Evolutionary conservation across 306 rosid genomes (phyloP), one percentile per base, ranked within the genome.

Genomic region (Quercus berberidifolia): DNA sequence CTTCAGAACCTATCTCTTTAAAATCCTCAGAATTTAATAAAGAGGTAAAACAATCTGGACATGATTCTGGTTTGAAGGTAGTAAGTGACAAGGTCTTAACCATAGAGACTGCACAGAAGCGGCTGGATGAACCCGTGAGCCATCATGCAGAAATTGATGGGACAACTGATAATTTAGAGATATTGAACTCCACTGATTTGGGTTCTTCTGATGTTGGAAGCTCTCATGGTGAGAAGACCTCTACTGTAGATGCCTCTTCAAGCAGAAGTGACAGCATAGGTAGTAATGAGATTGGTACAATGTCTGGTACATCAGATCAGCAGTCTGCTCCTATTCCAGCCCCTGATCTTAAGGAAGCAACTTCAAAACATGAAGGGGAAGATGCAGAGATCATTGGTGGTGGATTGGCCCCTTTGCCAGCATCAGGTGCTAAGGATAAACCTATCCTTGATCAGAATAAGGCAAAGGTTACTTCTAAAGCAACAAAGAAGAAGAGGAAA

Each of bases 401-500:
- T 60, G 81, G 28, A 79, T 70, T 81, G 6, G 65, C 72, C 57
- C 76, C 85, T n/a, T 88, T 83, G 80, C 76, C 78, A 46, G 73
- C 62, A 20, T 73, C 78, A 26, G 91, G 79, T 68, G 73, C 83
- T 43, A 88, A 87, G 77, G 96, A 93, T 69, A 91, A 79, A 83
- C 85, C 85, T 74, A 70, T 74, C 75, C 64, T 74, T 8, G 98
- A 93, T 74, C 82, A 80, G 74, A 88, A 67, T 82, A 88, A 84
- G 87, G 63, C 72, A 67, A 96, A 91, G 85, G n/a, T 74, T 82
- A 1, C 63, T 67, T 4, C 80, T 33, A 93, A 70, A 77, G 82
- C 41, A 35, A 96, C 41, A 35, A 96, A 74, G 87, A 96, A 86
- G 89, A 91, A 88, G 82, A 76, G 60, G 17, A 89, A 23, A 82